Evolutionary conservation across 2,329 filamentous ascomycete genomes (phyloP).

Genomic region (Aspergillus fumigatiaffinis): DNA sequence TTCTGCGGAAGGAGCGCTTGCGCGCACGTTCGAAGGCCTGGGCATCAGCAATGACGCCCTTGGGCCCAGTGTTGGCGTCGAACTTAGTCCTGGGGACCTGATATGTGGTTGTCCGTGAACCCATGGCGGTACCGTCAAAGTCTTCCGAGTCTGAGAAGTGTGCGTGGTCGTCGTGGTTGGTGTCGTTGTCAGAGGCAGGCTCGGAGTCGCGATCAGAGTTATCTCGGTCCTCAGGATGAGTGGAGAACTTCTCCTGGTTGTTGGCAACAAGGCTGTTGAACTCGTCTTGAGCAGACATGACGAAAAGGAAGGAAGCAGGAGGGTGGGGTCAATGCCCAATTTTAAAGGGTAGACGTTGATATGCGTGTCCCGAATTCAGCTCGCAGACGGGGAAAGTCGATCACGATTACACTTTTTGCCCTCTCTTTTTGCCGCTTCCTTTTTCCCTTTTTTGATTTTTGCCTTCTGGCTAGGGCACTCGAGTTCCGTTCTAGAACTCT

Average conservation of each 20-base stretch:
- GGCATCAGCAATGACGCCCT: slow-evolving; percentile 50
- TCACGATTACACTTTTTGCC: neutral
- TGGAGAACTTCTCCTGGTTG: slow-evolving; percentile 31
- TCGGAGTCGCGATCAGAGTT: slow-evolving; percentile 26
- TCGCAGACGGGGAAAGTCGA: neutral
- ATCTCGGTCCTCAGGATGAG: slow-evolving; percentile 43
- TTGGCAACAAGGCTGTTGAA: slow-evolving; percentile 41
- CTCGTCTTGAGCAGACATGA: slow-evolving; percentile 46
- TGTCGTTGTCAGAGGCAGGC: slow-evolving; percentile 22
- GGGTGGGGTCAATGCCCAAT: slow-evolving; percentile 1
- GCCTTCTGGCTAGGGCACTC: neutral
- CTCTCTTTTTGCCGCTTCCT: neutral
- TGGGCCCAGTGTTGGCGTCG: slow-evolving; percentile 49
- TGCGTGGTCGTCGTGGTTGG: slow-evolving; percentile 18
- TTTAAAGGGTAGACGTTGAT: slow-evolving; percentile 1
- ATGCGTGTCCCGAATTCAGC: neutral
- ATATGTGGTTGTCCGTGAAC: slow-evolving; percentile 35
- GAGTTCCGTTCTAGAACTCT: neutral
- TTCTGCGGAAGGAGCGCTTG: slow-evolving; percentile 45
- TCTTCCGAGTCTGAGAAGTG: slow-evolving; percentile 36
- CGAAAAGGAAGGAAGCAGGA: slow-evolving; percentile 19
- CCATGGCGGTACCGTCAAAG: slow-evolving; percentile 28
- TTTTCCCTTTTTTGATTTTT: neutral
- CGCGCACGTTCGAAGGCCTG: slow-evolving; percentile 47
- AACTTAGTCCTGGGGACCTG: slow-evolving; percentile 44